phyloP scores from a whole-genome alignment of 495 filamentous ascomycete genomes.

The Tuber umbilicatum region DNA sequence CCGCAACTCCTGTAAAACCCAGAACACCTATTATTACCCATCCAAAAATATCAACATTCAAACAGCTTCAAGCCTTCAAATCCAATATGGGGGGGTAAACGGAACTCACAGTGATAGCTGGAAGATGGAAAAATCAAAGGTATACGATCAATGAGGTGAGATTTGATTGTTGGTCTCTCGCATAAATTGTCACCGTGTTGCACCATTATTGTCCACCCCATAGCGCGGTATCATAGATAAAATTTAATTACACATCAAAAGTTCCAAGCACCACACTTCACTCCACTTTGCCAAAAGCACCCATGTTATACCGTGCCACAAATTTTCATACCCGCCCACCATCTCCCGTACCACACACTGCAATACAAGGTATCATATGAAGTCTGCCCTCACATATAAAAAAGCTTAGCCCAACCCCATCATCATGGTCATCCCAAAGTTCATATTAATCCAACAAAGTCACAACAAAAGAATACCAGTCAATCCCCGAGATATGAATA shows the following conservation, averaged over 20 bases:
- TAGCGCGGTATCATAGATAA: too few species aligned
- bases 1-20: too few species aligned
- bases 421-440: neutral
- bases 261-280: neutral
- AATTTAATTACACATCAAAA: neutral
- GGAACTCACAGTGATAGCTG: too few species aligned
- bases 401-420: neutral
- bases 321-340: neutral
- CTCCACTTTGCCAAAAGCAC: neutral
- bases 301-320: neutral
- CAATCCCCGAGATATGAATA: neutral
- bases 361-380: neutral
- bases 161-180: too few species aligned
- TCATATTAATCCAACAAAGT: neutral
- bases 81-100: too few species aligned
- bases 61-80: too few species aligned
- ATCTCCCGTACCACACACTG: neutral
- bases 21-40: too few species aligned
- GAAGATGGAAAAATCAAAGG: too few species aligned
- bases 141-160: too few species aligned
- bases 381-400: neutral
- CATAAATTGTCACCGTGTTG: too few species aligned
- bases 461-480: conserved; percentile 1
- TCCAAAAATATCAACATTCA: too few species aligned
- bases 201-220: too few species aligned